phyloP scores from a whole-genome alignment of 257 asterid species.

The Nyctanthes arbortristis region DNA sequence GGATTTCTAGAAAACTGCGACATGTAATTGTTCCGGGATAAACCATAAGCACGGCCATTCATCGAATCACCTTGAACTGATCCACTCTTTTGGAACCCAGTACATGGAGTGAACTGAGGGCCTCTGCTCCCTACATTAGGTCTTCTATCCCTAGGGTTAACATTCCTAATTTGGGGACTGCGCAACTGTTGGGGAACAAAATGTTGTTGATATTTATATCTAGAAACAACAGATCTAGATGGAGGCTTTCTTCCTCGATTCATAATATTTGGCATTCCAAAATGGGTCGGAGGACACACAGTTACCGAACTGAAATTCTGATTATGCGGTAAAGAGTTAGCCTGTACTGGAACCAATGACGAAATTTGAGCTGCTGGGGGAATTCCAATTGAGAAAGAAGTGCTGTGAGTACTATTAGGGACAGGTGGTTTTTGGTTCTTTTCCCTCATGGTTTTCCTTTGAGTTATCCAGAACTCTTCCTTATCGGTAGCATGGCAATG shows the following conservation, averaged over 20 bases:
- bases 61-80: slow-evolving; percentile 21
- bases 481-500: slow-evolving; percentile 93
- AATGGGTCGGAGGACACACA: slow-evolving; percentile 35
- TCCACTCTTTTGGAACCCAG: slow-evolving; percentile 37
- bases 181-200: slow-evolving; percentile 26
- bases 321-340: slow-evolving; percentile 26
- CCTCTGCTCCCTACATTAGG: slow-evolving; percentile 28
- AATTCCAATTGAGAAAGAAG: slow-evolving; percentile 16
- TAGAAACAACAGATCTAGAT: slow-evolving; percentile 27
- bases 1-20: slow-evolving; percentile 29
- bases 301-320: slow-evolving; percentile 25
- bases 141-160: slow-evolving; percentile 28
- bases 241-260: slow-evolving; percentile 30
- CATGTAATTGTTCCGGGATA: neutral
- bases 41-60: slow-evolving; percentile 13
- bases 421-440: slow-evolving; percentile 21
- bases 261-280: slow-evolving; percentile 19
- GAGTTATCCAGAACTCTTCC: slow-evolving; percentile 64
- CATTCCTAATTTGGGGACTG: slow-evolving; percentile 22
- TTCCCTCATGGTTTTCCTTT: slow-evolving; percentile 50
- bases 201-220: slow-evolving; percentile 30
- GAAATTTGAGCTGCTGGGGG: slow-evolving; percentile 27
- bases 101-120: slow-evolving; percentile 33
- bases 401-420: slow-evolving; percentile 17
- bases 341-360: slow-evolving; percentile 18